A percentile compares a stretch with the other conserved stretches of the same genome.
These are phyloP conservation scores for Pyracantha coccinea DNA, from an alignment of 331 rosid species.

Conservation along the genomic window DNA sequence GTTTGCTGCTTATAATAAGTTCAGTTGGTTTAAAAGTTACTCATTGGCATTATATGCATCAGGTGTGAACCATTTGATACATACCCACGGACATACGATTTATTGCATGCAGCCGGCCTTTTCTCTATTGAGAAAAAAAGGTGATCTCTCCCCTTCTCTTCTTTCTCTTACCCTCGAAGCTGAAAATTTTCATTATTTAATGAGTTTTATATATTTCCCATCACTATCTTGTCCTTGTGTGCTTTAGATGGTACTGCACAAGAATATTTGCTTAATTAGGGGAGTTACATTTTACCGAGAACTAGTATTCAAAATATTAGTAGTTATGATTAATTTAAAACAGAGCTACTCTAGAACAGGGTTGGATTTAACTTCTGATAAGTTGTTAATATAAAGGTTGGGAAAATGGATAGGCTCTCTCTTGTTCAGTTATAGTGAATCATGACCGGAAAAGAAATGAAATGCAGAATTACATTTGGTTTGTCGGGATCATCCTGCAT, in stretches of 20 bases:
- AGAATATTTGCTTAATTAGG: neutral
- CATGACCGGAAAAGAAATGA: neutral
- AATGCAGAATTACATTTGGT: neutral
- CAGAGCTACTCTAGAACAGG: neutral
- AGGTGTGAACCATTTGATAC: conserved; percentile 99
- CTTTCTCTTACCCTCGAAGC: neutral
- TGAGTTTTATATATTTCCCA: neutral
- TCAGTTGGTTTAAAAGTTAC: neutral
- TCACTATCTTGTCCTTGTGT: neutral
- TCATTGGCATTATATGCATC: conserved; percentile 7
- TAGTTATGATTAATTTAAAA: neutral
- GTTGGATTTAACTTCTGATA: neutral
- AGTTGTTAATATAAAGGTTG: neutral
- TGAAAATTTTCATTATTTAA: neutral
- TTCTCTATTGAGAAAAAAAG: conserved; percentile 77
- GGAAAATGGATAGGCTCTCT: neutral
- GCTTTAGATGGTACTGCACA: neutral
- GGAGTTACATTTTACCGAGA: neutral
- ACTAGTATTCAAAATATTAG: neutral
- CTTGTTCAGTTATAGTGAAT: neutral
- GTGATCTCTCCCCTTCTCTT: conserved; percentile 25
- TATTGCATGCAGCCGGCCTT: conserved; percentile 78
- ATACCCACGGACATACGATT: conserved; percentile 90
- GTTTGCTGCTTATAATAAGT: neutral
- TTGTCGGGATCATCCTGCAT: neutral